Evolutionary conservation across 176 grass and related monocot species (phyloP), one percentile per base, ranked within the genome.

Genomic region (Bromus sterilis): DNA sequence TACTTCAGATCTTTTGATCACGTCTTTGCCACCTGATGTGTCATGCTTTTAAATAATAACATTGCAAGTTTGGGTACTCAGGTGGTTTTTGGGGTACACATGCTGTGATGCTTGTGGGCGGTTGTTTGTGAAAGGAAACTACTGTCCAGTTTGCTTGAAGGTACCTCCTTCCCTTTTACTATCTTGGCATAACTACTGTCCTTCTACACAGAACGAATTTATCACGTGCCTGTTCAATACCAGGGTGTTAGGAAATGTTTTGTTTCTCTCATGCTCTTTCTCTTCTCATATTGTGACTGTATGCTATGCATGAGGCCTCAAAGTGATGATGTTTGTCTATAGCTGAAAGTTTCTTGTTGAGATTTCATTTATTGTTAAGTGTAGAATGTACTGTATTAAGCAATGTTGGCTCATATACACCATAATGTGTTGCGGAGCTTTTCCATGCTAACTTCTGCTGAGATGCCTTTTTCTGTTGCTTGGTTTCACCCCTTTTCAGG

Each of bases 61-160:
- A 49, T 57, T 74, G 46, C 32, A 48, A 70, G 63, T 32, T 69
- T 86, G 55, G 49, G 39, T 84, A 51, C 75, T n/a, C 70, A 99
- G 96, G 89, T 99, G 96, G 96, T 99, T 99, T 86, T 82, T 99
- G 84, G 91, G 93, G 43, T 95, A 99, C 85, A 99, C 96, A 71
- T 95, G 93, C 40, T 99, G 96, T 80, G 96, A 99, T 88, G 96
- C 96, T 66, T 99, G 96, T 71, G 96, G 96, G 66, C 90, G 96
- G 78, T 84, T 99, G 72, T 99, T 99, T 88, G 96, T 99, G 80
- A 95, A 99, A 87, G 93, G 96, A 79, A 99, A 99, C 78, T 99
- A 99, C 77, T 99, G 96, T 76, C 93, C 96, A 59, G 81, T 99
- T 88, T 99, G 96, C 68, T 90, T 99, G 79, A 99, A 95, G 96